Evolutionary conservation across 495 filamentous ascomycete species (phyloP), one percentile per base, ranked within the genome.

Genomic region (Trichoderma gamsii): DNA sequence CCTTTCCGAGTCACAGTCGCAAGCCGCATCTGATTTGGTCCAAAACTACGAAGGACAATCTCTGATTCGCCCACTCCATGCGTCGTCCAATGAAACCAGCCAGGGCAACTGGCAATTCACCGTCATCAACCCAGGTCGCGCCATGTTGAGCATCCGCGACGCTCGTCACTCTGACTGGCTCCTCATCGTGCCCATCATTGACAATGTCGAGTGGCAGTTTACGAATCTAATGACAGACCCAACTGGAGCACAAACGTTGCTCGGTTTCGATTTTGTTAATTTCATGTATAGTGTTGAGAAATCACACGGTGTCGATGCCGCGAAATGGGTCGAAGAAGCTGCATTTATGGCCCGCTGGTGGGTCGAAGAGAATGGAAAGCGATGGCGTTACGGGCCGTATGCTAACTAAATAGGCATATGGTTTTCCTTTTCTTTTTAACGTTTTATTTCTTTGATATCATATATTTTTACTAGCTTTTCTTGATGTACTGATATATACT

Each of bases 1-100:
- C 0, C 72, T 83, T 16, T 71, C 77, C 59, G 70, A 72, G n/a
- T 52, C 64, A 3, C 78, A 78, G 41, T 70, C 72, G 0, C 67
- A 70, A 13, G 78, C 79, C 32, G 80, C 80, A 38, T 76, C 75
- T 4, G 65, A 73, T 7, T 68, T 83, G 4, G 69, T 81, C 7
- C 77, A 79, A 18, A 72, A 81, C 59, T 82, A 82, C 68, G 80
- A 83, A 72, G 81, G 79, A 35, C 81, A 83, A 44, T 81, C 79
- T 1, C 75, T 83, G 51, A 77, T 83, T 64, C 77, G 80, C 0
- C 79, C 80, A 0, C 78, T 77, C 59, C 71, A 77, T 46, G 61
- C 63, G 12, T 21, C 35, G 16, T 21, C 73, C 35, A 71, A 70
- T 11, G 73, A 77, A 38, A 73, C 77, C 52, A 73, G 78, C 13